Evolutionary conservation across 108 stramenopile species (phyloP), one percentile per base, ranked within the genome.

Genomic region (Cyclotella baltica): DNA sequence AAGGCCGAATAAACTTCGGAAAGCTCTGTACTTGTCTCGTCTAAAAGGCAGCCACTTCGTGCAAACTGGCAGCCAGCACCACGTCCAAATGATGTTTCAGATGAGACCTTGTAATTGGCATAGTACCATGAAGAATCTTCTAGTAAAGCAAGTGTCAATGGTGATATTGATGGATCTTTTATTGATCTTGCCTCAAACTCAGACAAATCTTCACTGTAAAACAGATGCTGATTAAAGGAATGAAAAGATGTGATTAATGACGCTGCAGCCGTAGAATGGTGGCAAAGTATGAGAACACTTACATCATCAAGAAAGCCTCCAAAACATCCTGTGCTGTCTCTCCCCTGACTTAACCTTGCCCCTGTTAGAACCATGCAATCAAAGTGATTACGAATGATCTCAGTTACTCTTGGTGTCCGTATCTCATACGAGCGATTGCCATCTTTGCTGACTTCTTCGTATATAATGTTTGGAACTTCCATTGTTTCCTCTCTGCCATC

Each of bases 301-400:
- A 74, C 80, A 67, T 73, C 72, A 37, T 80, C 80, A 62, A 80
- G 73, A 55, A 73, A 80, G 3, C 73, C 67, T 38, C 80, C 80
- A 70, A 70, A 73, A 31, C 80, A 80, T n/a, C 80, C 46, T 38
- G 59, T 68, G 20, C 66, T 34, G 27, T 71, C 64, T 35, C 30
- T 74, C 13, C 59, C 67, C 13, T 36, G 18, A 70, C 91, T 90
- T 30, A 92, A 74, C 53, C 90, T 90, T 36, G 90, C 93, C 27
- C 93, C 93, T 10, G 76, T 78, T 31, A 94, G 50, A 22, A 76
- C 51, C 80, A 92, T 89, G 59, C 93, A 94, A 67, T 88, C 87
- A 70, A 94, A 94, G 35, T 94, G 91, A 78, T 94, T 92, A 28
- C 89, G 80, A 22, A 90, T 90, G 19, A 92, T 89, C 66, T 89